Evolutionary conservation across 768 basidiomycete genomes (phyloP).

Genomic region (Tylopilus subfusipes): DNA sequence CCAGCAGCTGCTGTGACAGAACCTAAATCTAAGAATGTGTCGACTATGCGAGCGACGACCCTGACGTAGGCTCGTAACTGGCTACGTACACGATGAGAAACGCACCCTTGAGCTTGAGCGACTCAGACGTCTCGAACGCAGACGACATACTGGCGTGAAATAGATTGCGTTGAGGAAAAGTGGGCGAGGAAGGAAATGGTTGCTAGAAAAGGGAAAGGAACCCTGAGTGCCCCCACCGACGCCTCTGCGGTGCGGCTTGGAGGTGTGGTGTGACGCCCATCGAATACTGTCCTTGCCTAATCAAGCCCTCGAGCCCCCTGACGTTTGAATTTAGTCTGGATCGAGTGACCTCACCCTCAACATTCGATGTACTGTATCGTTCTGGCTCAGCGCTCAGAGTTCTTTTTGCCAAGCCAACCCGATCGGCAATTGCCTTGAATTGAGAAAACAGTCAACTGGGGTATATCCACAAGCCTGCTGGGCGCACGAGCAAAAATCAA

Average conservation of each 20-base stretch:
- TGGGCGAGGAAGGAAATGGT: neutral
- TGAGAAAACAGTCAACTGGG: conserved; percentile 2
- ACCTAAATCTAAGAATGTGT: no score
- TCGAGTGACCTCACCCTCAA: conserved; percentile 18
- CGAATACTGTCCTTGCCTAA: conserved; percentile 6
- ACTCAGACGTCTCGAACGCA: conserved; percentile 2
- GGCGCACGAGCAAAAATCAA: conserved; percentile 7
- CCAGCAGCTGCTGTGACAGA: no score
- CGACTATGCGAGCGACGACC: no score
- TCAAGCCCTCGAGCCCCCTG: neutral
- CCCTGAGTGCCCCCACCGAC: no score
- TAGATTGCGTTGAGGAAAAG: neutral
- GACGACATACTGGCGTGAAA: conserved; percentile 10
- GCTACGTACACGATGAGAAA: no score
- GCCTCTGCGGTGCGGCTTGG: conserved; percentile 12
- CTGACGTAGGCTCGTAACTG: no score
- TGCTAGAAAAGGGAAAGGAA: neutral
- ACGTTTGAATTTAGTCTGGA: neutral
- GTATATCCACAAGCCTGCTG: conserved; percentile 13
- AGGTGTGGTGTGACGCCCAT: neutral
- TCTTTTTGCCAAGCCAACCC: conserved; percentile 3
- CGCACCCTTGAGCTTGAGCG: conserved; percentile 27
- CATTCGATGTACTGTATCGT: neutral
- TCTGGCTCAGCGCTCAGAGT: neutral
- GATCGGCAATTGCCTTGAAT: conserved; percentile 7